phyloP scores from a whole-genome alignment of 2,329 filamentous ascomycete genomes.

The Lecanicillium sp. region DNA sequence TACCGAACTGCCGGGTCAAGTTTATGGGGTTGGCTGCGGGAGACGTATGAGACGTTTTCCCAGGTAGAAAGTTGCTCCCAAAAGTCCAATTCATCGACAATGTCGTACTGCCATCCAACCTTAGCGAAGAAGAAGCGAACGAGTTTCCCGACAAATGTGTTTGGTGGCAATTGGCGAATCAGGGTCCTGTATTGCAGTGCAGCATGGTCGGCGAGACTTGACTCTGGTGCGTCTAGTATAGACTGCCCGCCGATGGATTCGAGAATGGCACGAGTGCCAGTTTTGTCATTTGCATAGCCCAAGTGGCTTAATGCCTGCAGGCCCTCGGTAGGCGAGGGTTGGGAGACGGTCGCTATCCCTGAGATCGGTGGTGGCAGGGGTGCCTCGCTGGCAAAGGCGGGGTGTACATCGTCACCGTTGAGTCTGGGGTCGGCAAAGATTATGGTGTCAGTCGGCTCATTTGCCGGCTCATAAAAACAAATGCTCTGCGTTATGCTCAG shows the following conservation, averaged over 20 bases:
- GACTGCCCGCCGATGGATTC: neutral
- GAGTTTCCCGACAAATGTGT: constrained; percentile 4
- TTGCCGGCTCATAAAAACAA: too few relatives aligned
- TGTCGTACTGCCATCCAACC: constrained; percentile 9
- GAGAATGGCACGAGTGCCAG: neutral
- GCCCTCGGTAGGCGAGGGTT: too few relatives aligned
- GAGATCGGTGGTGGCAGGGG: too few relatives aligned
- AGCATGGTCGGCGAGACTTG: neutral
- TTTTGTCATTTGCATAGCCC: neutral
- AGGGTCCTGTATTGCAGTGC: constrained; percentile 4
- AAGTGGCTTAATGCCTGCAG: neutral
- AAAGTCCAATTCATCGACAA: constrained; percentile 8
- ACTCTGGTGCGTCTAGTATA: neutral
- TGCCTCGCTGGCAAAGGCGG: too few relatives aligned
- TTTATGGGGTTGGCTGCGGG: constrained; percentile 5
- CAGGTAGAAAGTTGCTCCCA: constrained; percentile 3
- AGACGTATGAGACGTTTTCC: constrained; percentile 4
- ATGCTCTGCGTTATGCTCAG: too few relatives aligned
- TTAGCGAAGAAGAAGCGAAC: constrained; percentile 8
- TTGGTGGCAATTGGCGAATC: constrained; percentile 6
- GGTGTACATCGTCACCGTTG: too few relatives aligned
- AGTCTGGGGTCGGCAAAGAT: too few relatives aligned
- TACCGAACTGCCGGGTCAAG: constrained; percentile 2
- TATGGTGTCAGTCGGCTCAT: too few relatives aligned
- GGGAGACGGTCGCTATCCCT: too few relatives aligned